Conservation (phyloP, 2,329 filamentous ascomycete genomes). For the Emericellopsis cladophorae region DNA sequence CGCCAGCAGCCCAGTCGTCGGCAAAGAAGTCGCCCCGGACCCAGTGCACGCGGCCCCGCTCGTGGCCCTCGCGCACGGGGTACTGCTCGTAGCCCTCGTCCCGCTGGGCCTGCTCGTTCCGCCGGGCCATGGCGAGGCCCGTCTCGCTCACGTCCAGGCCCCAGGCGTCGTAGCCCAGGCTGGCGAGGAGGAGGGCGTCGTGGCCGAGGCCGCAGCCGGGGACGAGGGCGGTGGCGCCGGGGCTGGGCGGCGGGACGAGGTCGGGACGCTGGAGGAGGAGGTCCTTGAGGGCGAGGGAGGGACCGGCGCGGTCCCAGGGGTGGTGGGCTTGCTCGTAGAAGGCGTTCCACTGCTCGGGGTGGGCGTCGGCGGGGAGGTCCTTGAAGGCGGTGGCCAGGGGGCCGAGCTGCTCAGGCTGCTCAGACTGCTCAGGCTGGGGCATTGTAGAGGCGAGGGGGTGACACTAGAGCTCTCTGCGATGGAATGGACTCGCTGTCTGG, state of each 20-base stretch:
- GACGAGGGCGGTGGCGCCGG: slow-evolving; percentile 44
- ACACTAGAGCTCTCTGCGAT: neutral
- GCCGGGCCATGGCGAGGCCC: slow-evolving; percentile 30
- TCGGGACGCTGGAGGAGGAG: slow-evolving; percentile 31
- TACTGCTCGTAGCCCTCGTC: slow-evolving; percentile 20
- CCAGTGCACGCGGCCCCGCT: slow-evolving; percentile 40
- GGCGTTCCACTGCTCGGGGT: slow-evolving; percentile 29
- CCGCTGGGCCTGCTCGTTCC: slow-evolving; percentile 24
- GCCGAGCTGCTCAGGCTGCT: neutral
- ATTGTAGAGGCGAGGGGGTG: neutral
- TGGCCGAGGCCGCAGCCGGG: slow-evolving; percentile 76
- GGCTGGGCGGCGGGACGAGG: slow-evolving; percentile 22
- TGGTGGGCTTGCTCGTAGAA: slow-evolving; percentile 31
- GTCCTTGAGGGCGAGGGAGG: slow-evolving; percentile 40
- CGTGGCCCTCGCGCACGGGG: slow-evolving; percentile 20
- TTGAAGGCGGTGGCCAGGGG: slow-evolving; percentile 17
- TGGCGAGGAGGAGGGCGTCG: slow-evolving; percentile 64
- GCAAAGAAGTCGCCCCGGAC: slow-evolving; percentile 55
- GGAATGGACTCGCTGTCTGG: too few relatives aligned
- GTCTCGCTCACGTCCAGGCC: slow-evolving; percentile 55
- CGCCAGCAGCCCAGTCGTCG: slow-evolving; percentile 37
- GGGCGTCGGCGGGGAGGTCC: slow-evolving; percentile 16
- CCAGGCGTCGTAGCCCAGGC: slow-evolving; percentile 64
- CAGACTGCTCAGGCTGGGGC: neutral
- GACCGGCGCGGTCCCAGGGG: slow-evolving; percentile 44